Evolutionary conservation across 768 basidiomycete species (phyloP).

Genomic region (Termitomyces sp.): DNA sequence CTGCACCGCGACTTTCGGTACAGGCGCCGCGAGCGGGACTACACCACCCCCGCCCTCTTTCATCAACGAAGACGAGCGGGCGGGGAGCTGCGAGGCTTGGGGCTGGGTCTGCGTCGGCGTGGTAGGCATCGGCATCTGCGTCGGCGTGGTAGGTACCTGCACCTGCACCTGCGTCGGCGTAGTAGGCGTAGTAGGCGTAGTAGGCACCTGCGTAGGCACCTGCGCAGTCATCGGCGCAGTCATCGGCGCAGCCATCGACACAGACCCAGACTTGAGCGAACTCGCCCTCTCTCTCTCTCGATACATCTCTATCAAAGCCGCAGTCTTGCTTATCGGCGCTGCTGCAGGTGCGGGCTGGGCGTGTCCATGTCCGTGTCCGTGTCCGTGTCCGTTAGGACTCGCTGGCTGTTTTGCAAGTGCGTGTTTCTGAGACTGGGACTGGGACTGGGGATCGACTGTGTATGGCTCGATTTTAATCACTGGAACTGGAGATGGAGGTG

Average conservation of each 20-base stretch:
- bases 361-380: slow-evolving; percentile 19
- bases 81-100: slow-evolving; percentile 40
- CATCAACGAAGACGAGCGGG: slow-evolving; percentile 26
- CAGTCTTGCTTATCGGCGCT: slow-evolving; percentile 55
- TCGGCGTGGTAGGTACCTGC: too few species aligned
- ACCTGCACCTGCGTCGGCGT: too few species aligned
- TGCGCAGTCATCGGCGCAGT: slow-evolving; percentile 17
- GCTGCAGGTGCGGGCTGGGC: neutral
- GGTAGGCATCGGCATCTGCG: too few species aligned
- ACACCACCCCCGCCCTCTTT: slow-evolving; percentile 18
- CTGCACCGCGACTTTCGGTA: slow-evolving; percentile 21
- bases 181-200: too few species aligned
- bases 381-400: slow-evolving; percentile 7
- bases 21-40: slow-evolving; percentile 23
- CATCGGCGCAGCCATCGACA: slow-evolving; percentile 5
- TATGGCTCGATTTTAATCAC: slow-evolving; percentile 5
- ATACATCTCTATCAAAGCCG: slow-evolving; percentile 84
- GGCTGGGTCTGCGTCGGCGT: neutral
- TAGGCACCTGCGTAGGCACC: too few species aligned
- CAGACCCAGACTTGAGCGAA: slow-evolving; percentile 24
- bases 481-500: neutral
- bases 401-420: neutral
- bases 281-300: slow-evolving; percentile 62
- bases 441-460: slow-evolving; percentile 2
- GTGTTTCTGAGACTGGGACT: neutral